A percentile compares a stretch with the other conserved stretches of the same genome.
Conservation (phyloP, 1,139 yeast species). For the Zhuliangozyma blackwelliae region DNA sequence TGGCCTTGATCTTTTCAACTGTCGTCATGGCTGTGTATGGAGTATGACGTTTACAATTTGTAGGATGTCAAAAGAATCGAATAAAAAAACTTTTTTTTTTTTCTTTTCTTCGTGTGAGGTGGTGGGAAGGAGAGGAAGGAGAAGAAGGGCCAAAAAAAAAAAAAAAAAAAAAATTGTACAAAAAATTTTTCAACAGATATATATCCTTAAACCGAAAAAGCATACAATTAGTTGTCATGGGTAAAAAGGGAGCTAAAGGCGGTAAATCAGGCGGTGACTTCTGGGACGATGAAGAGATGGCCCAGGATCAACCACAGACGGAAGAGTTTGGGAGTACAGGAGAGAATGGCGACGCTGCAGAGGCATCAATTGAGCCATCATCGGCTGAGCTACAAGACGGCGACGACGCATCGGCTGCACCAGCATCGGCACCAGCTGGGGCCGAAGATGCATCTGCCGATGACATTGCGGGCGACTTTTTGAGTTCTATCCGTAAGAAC, state of each 20-base stretch:
- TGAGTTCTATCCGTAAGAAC: constrained; percentile 75
- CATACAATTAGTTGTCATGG: constrained; percentile 22
- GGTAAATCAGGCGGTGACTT: constrained; percentile 56
- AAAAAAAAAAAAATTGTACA: constrained; percentile 2
- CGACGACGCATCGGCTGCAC: not conserved
- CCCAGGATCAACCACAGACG: constrained; percentile 51
- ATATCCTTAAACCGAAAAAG: too few relatives aligned
- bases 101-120: not conserved
- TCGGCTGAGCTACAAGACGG: constrained; percentile 7
- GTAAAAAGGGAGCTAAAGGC: constrained; percentile 51
- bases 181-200: not conserved
- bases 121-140: not conserved
- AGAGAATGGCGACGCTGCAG: constrained; percentile 14
- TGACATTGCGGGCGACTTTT: constrained; percentile 60
- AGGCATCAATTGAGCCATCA: constrained; percentile 2
- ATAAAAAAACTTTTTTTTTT: not conserved
- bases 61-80: not conserved
- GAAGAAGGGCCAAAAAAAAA: not conserved
- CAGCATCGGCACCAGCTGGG: not conserved
- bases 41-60: not conserved
- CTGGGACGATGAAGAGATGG: constrained; percentile 79
- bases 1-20: constrained; percentile 84
- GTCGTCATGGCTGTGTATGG: constrained; percentile 53
- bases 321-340: constrained; percentile 47
- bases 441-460: constrained; percentile 38